Percentiles rank a stretch among this genome's conserved stretches.
Evolutionary conservation across 2,329 filamentous ascomycete genomes (phyloP).

Genomic region (Chaetomiaceae sp.): DNA sequence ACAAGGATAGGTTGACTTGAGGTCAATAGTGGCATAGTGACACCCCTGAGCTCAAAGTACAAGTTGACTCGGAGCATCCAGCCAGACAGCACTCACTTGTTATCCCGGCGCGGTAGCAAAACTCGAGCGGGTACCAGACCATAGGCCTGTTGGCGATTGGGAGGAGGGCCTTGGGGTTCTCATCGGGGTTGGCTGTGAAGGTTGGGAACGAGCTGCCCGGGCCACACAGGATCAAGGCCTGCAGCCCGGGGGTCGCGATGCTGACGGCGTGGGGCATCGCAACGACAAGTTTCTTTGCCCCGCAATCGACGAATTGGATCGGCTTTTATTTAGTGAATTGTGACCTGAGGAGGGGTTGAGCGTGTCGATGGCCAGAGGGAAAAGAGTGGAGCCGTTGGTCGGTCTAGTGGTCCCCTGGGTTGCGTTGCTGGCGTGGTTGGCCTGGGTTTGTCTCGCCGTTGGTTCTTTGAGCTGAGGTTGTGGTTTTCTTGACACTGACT

Average conservation of each 20-base stretch:
- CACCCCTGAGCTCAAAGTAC: too few species aligned
- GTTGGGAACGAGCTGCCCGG: conserved; percentile 78
- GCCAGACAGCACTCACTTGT: conserved; percentile 45
- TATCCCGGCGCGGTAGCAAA: conserved; percentile 76
- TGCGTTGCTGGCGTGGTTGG: not conserved
- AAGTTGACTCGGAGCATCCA: too few species aligned
- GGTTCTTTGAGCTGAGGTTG: not conserved
- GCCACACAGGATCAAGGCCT: conserved; percentile 78
- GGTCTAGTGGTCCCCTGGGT: too few species aligned
- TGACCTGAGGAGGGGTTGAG: too few species aligned
- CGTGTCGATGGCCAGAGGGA: too few species aligned
- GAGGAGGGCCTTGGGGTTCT: conserved; percentile 75
- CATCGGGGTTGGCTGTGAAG: conserved; percentile 73
- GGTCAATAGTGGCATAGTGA: too few species aligned
- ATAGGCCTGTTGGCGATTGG: conserved; percentile 82
- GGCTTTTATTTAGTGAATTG: not conserved
- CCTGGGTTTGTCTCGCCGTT: not conserved
- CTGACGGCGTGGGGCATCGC: conserved; percentile 71
- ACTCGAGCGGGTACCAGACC: conserved; percentile 86
- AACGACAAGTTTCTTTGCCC: conserved; percentile 10
- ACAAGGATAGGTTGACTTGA: too few species aligned
- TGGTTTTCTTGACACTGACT: conserved; percentile 7
- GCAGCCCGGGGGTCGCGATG: conserved; percentile 70
- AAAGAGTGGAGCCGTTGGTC: not conserved
- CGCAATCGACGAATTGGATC: not conserved